These are phyloP conservation scores for Schizochytrium sp. DNA, from an alignment of 108 stramenopile genomes.

Conservation along the genomic window DNA sequence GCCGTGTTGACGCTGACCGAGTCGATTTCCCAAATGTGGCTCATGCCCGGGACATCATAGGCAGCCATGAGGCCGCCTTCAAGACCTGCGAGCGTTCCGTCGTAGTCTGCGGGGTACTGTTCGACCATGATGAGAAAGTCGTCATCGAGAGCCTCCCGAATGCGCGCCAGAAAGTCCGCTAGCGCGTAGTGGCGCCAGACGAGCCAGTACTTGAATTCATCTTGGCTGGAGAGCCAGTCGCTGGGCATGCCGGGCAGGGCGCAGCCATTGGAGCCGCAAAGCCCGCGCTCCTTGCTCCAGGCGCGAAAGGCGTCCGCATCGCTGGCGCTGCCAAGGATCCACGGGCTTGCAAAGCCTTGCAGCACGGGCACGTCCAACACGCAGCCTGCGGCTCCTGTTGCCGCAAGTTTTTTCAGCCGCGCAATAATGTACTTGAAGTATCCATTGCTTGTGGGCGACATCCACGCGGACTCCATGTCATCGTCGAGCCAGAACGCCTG, in stretches of 20 bases:
- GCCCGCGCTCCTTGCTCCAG: background rate
- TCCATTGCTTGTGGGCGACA: background rate
- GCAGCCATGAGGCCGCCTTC: background rate
- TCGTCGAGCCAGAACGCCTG: background rate
- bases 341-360: background rate
- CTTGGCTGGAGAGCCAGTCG: background rate
- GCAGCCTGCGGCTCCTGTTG: background rate
- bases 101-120: constrained; percentile 6
- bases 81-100: background rate
- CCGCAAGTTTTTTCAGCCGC: background rate
- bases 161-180: background rate
- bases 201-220: constrained; percentile 3
- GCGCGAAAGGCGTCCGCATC: background rate
- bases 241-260: background rate
- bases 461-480: background rate
- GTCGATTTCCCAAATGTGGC: constrained; percentile 18
- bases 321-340: background rate
- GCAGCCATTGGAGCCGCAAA: background rate
- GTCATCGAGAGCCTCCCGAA: background rate
- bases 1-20: background rate
- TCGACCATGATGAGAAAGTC: background rate
- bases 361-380: background rate
- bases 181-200: background rate
- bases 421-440: background rate
- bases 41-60: background rate